phyloP scores from a whole-genome alignment of 352 stramenopile species.

The Phytophthora ohioensis region DNA sequence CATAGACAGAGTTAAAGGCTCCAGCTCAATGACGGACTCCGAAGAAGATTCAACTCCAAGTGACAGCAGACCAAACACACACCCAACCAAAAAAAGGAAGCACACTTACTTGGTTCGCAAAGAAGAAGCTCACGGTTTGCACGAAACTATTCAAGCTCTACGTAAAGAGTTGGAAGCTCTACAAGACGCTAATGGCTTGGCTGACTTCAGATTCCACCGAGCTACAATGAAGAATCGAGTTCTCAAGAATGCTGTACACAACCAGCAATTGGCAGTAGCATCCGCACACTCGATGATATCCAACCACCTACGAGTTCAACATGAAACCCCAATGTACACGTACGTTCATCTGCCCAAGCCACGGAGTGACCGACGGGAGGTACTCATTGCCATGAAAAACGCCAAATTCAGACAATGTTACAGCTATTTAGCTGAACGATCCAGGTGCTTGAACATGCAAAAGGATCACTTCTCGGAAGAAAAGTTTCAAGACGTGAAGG shows the following conservation, averaged over 20 bases:
- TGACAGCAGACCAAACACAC: no score
- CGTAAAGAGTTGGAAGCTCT: no score
- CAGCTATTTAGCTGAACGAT: slow-evolving; percentile 44
- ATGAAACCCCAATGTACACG: slow-evolving; percentile 15
- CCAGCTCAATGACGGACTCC: no score
- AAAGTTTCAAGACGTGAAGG: slow-evolving; percentile 15
- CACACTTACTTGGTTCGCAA: no score
- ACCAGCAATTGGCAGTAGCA: slow-evolving; percentile 13
- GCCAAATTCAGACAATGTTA: slow-evolving; percentile 31
- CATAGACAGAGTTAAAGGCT: no score
- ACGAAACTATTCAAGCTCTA: no score
- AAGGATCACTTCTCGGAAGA: slow-evolving; percentile 34
- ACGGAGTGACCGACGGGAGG: slow-evolving; percentile 27
- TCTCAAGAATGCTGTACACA: not conserved
- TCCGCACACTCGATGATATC: slow-evolving; percentile 1
- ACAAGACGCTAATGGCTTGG: no score
- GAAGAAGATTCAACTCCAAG: no score
- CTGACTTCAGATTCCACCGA: no score
- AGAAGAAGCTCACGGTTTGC: no score
- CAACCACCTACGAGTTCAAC: not conserved
- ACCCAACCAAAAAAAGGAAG: no score
- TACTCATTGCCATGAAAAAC: slow-evolving; percentile 40
- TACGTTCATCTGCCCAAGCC: slow-evolving; percentile 30
- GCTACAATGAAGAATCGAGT: slow-evolving; percentile 1
- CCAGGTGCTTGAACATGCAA: slow-evolving; percentile 33